A percentile compares a stretch with the other conserved stretches of the same genome.
These are phyloP conservation scores for Mycena filopes DNA, from an alignment of 768 basidiomycete species.

Conservation along the genomic window DNA sequence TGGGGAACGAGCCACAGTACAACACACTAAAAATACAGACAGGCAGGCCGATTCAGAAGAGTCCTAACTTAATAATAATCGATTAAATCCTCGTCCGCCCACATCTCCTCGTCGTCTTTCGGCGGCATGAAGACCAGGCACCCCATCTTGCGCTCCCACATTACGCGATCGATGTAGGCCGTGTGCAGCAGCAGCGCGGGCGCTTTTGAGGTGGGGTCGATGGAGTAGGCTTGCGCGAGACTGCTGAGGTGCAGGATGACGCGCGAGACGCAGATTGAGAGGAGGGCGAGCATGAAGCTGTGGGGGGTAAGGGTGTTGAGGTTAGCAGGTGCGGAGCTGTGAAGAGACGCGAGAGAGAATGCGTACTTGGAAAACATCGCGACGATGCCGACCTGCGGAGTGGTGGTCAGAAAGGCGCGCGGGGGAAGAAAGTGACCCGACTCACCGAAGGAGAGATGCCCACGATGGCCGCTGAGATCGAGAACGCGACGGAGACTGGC, in stretches of 20 bases:
- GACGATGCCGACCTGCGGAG: conserved; percentile 29
- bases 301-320: not conserved
- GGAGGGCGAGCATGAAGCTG: conserved; percentile 35
- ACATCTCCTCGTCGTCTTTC: conserved; percentile 11
- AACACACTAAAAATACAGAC: conserved; percentile 24
- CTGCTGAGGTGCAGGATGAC: conserved; percentile 32
- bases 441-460: conserved; percentile 32
- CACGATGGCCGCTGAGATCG: conserved; percentile 33
- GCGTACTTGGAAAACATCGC: conserved; percentile 36
- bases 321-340: not conserved
- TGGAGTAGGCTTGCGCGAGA: conserved; percentile 20
- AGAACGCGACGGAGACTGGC: conserved; percentile 32
- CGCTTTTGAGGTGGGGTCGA: conserved; percentile 29
- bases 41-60: not conserved
- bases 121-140: conserved; percentile 30
- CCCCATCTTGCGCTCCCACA: conserved; percentile 34
- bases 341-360: not conserved
- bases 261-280: conserved; percentile 33
- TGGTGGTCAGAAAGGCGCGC: not conserved
- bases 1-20: not conserved
- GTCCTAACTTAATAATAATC: conserved; percentile 10
- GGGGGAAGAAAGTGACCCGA: not conserved
- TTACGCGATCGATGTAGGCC: conserved; percentile 30
- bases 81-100: not conserved
- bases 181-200: conserved; percentile 31